Evolutionary conservation across 305 asterid species (phyloP).

Genomic region (Fraxinus baroniana): DNA sequence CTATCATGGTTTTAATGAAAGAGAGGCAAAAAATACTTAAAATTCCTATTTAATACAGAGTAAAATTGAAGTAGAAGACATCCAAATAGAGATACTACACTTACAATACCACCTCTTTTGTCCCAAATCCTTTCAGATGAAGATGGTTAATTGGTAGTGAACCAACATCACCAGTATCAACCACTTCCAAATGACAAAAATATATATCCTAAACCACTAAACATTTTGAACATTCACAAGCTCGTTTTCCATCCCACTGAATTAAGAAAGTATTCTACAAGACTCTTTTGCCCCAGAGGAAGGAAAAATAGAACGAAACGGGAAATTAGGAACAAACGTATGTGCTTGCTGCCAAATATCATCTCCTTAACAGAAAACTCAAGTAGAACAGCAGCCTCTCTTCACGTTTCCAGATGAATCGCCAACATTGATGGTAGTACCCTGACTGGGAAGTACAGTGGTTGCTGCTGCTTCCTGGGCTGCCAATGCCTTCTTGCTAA

Average conservation of each 20-base stretch:
- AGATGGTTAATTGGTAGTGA: background rate
- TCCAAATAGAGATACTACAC: background rate
- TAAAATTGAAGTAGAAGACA: background rate
- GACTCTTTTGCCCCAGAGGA: background rate
- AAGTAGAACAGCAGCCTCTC: slow-evolving; percentile 28
- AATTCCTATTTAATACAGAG: background rate
- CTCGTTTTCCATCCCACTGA: background rate
- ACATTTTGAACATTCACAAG: background rate
- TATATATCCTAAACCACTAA: background rate
- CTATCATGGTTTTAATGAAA: background rate
- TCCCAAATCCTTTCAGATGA: background rate
- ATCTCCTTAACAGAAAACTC: background rate
- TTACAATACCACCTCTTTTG: background rate
- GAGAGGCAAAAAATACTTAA: background rate
- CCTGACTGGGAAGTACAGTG: slow-evolving; percentile 25
- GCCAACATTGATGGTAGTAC: slow-evolving; percentile 22
- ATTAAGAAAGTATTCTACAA: background rate
- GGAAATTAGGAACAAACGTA: background rate
- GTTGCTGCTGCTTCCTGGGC: slow-evolving; percentile 18
- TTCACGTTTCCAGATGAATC: slow-evolving; percentile 21
- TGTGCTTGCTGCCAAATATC: background rate
- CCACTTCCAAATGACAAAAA: background rate
- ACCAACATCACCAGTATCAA: background rate
- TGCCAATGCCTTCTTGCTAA: slow-evolving; percentile 24
- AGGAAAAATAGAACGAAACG: background rate